phyloP scores from a whole-genome alignment of 371 early-diverging fungal genomes.

The Astathelohania contejeani region DNA sequence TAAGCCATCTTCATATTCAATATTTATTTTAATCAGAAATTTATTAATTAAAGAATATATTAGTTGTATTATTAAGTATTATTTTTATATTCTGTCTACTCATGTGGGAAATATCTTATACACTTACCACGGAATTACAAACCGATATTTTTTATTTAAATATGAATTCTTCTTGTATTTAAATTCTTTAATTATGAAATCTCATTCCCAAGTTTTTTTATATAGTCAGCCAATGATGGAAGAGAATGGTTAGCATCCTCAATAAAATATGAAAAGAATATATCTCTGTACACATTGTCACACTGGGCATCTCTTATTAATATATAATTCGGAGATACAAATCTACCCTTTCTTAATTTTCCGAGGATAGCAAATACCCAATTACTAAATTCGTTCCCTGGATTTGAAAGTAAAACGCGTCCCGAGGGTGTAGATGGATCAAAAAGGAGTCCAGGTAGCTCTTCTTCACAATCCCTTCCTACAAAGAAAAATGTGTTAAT shows the following conservation, averaged over 20 bases:
- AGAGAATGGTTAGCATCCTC: conserved; percentile 33
- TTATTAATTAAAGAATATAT: no score
- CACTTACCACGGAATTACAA: no score
- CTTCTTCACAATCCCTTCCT: conserved; percentile 30
- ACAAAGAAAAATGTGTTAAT: conserved; percentile 45
- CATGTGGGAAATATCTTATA: no score
- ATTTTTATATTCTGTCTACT: no score
- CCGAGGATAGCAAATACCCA: conserved; percentile 18
- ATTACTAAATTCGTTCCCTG: conserved; percentile 33
- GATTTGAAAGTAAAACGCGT: conserved; percentile 17
- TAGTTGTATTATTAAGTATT: no score
- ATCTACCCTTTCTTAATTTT: conserved; percentile 15
- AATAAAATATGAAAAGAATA: conserved; percentile 42
- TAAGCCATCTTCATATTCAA: no score
- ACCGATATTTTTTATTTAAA: neutral
- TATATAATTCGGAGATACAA: conserved; percentile 34
- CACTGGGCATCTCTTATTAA: conserved; percentile 22
- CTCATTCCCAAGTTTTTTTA: conserved; percentile 9
- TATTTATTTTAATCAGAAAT: no score
- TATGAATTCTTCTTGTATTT: neutral
- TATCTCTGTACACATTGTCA: conserved; percentile 22
- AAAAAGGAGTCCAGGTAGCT: conserved; percentile 15
- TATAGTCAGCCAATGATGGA: conserved; percentile 4
- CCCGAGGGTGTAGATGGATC: conserved; percentile 5
- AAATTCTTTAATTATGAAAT: neutral